Evolutionary conservation across 1,139 yeast genomes (phyloP).

Genomic region (Pichia sp.): DNA sequence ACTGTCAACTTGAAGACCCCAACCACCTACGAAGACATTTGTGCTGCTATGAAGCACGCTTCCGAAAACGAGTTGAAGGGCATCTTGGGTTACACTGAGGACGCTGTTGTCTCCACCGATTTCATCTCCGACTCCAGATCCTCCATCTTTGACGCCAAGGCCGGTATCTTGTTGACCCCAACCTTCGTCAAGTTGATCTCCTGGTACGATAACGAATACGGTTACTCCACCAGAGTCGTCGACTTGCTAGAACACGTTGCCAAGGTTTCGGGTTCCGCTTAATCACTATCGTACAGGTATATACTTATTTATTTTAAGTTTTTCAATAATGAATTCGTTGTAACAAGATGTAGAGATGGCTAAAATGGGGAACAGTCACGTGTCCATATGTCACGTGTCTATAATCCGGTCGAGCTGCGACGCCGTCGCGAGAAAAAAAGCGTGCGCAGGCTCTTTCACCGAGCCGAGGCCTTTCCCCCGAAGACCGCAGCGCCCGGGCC

Average conservation of each 20-base stretch:
- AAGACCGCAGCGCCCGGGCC: too few species aligned
- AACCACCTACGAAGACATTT: slow-evolving; percentile 74
- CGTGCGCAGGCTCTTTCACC: too few species aligned
- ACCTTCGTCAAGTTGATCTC: slow-evolving; percentile 79
- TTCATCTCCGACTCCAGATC: slow-evolving; percentile 74
- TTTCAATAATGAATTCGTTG: not conserved
- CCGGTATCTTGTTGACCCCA: slow-evolving; percentile 82
- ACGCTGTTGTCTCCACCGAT: slow-evolving; percentile 81
- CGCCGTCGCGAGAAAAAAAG: too few species aligned
- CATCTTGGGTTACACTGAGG: slow-evolving; percentile 77
- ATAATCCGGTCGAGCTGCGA: too few species aligned
- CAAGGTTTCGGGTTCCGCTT: slow-evolving; percentile 27
- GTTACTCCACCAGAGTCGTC: slow-evolving; percentile 88
- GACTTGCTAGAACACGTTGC: slow-evolving; percentile 81
- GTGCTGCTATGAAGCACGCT: slow-evolving; percentile 64
- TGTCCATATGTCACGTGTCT: too few species aligned
- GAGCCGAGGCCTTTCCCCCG: too few species aligned
- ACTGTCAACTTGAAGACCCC: slow-evolving; percentile 66
- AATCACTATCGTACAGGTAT: slow-evolving; percentile 2
- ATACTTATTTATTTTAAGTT: not conserved
- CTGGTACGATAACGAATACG: slow-evolving; percentile 89
- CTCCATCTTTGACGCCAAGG: slow-evolving; percentile 78
- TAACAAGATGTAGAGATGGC: too few species aligned
- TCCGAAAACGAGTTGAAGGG: slow-evolving; percentile 72
- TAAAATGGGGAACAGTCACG: too few species aligned